Conservation (phyloP, 345 rosid genomes). For the Psidium friedrichsthalianum region DNA sequence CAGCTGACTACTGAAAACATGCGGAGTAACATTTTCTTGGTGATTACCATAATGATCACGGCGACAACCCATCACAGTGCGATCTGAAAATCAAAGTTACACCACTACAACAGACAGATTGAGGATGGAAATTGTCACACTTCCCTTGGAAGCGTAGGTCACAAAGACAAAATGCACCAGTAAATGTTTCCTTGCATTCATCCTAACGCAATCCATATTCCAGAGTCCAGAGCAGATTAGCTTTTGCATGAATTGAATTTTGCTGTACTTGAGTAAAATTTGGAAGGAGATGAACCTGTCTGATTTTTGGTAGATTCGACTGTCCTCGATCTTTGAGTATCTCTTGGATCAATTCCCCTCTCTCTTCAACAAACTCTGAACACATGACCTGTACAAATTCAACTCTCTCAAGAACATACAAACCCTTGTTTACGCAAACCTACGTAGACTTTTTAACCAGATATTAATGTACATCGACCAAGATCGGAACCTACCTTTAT, state of each 20-base stretch:
- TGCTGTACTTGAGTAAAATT: no score
- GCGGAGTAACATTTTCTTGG: background rate
- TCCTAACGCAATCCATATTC: background rate
- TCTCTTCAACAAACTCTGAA: constrained; percentile 13
- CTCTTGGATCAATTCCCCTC: constrained; percentile 17
- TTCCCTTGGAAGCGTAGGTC: background rate
- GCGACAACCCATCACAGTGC: background rate
- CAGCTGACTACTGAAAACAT: background rate
- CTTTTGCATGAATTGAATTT: background rate
- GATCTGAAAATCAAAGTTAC: background rate
- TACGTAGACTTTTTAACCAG: background rate
- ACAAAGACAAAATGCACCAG: background rate
- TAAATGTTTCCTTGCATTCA: background rate
- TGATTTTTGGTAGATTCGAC: constrained; percentile 15
- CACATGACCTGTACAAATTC: constrained; percentile 21
- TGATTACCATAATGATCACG: background rate
- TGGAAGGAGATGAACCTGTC: constrained; percentile 9
- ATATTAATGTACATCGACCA: background rate
- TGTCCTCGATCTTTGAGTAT: constrained; percentile 14
- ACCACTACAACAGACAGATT: background rate
- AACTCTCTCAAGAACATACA: background rate
- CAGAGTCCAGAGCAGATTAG: background rate
- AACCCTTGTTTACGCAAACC: background rate
- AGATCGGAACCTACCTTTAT: constrained; percentile 6
- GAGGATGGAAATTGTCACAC: background rate